Conservation (phyloP, 2,329 filamentous ascomycete genomes). For the Didymella lethalis region DNA sequence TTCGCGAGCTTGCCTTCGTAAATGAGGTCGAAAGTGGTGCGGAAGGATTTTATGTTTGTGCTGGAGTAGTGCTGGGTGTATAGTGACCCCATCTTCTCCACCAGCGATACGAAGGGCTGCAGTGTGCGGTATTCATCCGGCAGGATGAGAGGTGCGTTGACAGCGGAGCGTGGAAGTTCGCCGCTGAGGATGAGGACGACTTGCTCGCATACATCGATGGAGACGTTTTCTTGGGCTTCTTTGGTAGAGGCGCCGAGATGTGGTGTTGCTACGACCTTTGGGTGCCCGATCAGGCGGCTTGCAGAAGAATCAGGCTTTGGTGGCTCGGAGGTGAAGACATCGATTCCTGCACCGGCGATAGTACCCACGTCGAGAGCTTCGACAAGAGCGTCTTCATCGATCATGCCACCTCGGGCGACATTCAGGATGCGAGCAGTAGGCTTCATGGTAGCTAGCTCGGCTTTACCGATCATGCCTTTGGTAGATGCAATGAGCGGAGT, state of each 20-base stretch:
- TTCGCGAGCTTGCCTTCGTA: slow-evolving; percentile 78
- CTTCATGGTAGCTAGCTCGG: slow-evolving; percentile 76
- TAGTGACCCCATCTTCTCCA: slow-evolving; percentile 80
- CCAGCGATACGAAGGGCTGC: slow-evolving; percentile 76
- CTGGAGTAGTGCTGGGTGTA: slow-evolving; percentile 78
- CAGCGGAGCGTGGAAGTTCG: slow-evolving; percentile 75
- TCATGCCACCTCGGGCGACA: slow-evolving; percentile 80
- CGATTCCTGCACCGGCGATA: slow-evolving; percentile 79
- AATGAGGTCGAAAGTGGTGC: slow-evolving; percentile 75
- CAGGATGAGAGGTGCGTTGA: slow-evolving; percentile 82
- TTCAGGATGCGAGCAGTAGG: slow-evolving; percentile 77
- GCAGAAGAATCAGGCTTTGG: slow-evolving; percentile 67
- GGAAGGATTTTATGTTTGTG: slow-evolving; percentile 55
- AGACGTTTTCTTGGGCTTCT: slow-evolving; percentile 85
- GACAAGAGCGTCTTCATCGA: slow-evolving; percentile 77
- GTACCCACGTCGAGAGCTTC: slow-evolving; percentile 73
- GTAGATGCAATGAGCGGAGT: slow-evolving; percentile 82
- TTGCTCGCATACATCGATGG: slow-evolving; percentile 82
- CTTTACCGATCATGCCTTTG: slow-evolving; percentile 72
- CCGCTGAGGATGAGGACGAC: slow-evolving; percentile 76
- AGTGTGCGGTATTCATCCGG: slow-evolving; percentile 81
- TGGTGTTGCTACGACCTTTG: slow-evolving; percentile 77
- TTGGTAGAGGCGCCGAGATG: slow-evolving; percentile 81
- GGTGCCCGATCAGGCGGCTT: slow-evolving; percentile 69
- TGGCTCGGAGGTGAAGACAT: slow-evolving; percentile 81